Base-by-base conservation (phyloP, 352 stramenopile genomes). In the Plasmopara muralis region DNA sequence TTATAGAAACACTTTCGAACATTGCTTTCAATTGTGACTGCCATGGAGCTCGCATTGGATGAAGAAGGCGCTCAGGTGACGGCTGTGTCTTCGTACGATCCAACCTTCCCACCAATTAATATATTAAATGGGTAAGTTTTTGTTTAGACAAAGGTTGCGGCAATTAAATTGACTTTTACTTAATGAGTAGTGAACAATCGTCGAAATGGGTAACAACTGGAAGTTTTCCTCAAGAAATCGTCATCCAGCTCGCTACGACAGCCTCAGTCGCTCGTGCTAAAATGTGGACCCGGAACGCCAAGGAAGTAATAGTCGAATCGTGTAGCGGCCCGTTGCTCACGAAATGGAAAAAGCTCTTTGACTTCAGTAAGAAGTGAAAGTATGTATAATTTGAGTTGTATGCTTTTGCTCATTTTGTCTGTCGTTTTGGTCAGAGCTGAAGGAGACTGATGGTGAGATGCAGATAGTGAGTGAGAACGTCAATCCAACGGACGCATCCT, bases 161-260 rank as follows among this genome's bases (percentile, higher is more conserved):
- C 31, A 35, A 35, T 35, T 2, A 35, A 35, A 2, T 35, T 12
- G 10, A 1, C 6, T 12, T 35, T 35, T 35, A 8, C 31, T 1
- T 5, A 12, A 35, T 35, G 31, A 35, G 25, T 47, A 93, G 82
- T 25, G 83, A 89, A 33, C 78, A 85, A 45, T 56, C 61, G 33
- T 90, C 76, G 48, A 91, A 85, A 60, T 93, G 83, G 83, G 42
- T 87, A 35, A 91, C 83, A n/a, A 89, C 80, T 14, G 83, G 80
- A 15, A 84, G 67, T 33, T 93, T 87, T 46, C 80, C 83, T 0
- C 83, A 93, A 53, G 83, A 93, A 57, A 74, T 93, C 14, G 66
- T 93, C 14, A 60, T 93, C 29, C 83, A 93, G 58, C 54, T 90
- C 10, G 75, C 80, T n/a, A 90, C 76, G 18, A 82, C 72, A 9